Conservation (phyloP, 768 basidiomycete species). For the Collybia nuda region DNA sequence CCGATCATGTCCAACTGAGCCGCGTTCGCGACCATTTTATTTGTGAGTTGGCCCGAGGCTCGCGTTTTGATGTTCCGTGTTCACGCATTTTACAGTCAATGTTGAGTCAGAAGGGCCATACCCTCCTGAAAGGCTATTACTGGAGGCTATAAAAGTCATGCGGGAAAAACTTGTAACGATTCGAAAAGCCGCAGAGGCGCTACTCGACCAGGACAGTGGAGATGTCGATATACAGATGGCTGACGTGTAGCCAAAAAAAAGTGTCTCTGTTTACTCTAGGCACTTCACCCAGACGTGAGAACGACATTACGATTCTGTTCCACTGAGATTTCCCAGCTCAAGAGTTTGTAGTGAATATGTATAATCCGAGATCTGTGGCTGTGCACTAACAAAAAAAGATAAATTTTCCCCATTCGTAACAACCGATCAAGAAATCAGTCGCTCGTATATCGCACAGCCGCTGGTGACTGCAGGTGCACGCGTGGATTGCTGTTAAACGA, state of each 20-base stretch:
- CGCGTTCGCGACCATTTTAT: conserved; percentile 75
- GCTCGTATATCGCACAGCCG: too few relatives aligned
- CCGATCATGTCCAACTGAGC: conserved; percentile 76
- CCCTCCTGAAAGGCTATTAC: conserved; percentile 76
- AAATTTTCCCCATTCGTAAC: too few relatives aligned
- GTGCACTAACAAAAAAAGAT: too few relatives aligned
- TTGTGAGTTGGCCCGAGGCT: conserved; percentile 1
- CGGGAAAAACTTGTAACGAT: conserved; percentile 71
- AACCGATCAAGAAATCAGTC: too few relatives aligned
- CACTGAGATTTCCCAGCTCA: too few relatives aligned
- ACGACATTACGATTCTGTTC: too few relatives aligned
- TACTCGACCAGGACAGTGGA: conserved; percentile 40
- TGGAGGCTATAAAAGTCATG: conserved; percentile 81
- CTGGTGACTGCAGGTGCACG: too few relatives aligned
- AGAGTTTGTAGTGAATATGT: too few relatives aligned
- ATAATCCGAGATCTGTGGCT: too few relatives aligned
- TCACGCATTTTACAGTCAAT: conserved; percentile 51
- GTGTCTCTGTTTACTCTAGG: too few relatives aligned
- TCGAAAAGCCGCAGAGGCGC: conserved; percentile 54
- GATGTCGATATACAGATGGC: conserved; percentile 58
- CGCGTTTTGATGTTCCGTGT: background rate
- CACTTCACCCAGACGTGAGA: too few relatives aligned
- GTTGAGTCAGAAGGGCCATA: conserved; percentile 93
- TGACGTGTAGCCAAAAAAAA: conserved; percentile 20
- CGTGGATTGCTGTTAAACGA: too few relatives aligned